Evolutionary conservation across 108 stramenopile genomes (phyloP), one percentile per base, ranked within the genome.

Genomic region (Fragilaria radians): DNA sequence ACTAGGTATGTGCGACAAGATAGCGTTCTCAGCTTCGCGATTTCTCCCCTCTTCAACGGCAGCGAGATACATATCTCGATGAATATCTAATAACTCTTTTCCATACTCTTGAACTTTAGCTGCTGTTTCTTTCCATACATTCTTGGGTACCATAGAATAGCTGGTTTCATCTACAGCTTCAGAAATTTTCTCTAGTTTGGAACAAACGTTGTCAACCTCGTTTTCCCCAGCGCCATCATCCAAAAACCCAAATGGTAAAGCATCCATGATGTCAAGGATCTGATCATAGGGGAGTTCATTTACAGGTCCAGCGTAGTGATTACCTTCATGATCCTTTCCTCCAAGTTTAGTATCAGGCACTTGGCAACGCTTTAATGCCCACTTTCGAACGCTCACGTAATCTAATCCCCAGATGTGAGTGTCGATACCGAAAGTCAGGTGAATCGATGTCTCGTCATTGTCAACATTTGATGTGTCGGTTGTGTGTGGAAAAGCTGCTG

Each of bases 321-420:
- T 90, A 18, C 72, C 74, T 42, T 74, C 75, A 24, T 73, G 77
- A 28, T 65, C 54, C 0, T 66, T 63, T 47, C 71, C 70, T 36
- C 75, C 75, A 4, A 80, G 54, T 9, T 73, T 66, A n/a, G 74
- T 63, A 57, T 91, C 90, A 0, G 58, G 51, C n/a, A 80, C 63
- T 32, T 72, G 60, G n/a, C 65, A 76, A 50, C 81, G 45, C 33
- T 65, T 31, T 53, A 86, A 69, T n/a, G 79, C 85, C 27, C 77
- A 66, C 46, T 77, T 62, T 52, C 94, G 73, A 22, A 72, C 73
- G 42, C 61, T 73, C 48, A 87, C 62, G 67, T 89, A 88, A 71
- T 91, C 88, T 52, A 96, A 72, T 34, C 85, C 91, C 95, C 95
- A 96, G 55, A 96, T 86, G 60, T 94, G 89, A 0, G 91, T 91